Evolutionary conservation across 306 rosid genomes (phyloP).

Genomic region (Pterocarpus macrocarpus): DNA sequence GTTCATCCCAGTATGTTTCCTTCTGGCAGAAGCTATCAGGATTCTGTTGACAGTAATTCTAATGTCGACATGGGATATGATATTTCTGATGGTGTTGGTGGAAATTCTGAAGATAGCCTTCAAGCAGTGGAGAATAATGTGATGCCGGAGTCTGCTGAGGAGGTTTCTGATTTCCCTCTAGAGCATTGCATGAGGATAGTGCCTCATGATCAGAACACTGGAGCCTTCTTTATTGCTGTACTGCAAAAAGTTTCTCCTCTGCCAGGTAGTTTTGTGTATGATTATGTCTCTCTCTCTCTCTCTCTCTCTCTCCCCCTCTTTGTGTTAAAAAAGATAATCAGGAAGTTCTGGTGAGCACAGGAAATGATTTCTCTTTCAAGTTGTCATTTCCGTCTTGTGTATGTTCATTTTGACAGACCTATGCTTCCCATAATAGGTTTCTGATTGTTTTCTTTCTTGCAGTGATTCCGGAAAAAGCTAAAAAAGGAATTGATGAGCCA

Average conservation of each 20-base stretch:
- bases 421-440: constrained; percentile 36
- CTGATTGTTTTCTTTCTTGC: constrained; percentile 42
- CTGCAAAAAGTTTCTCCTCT: constrained; percentile 78
- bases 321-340: not conserved
- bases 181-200: constrained; percentile 90
- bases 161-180: constrained; percentile 76
- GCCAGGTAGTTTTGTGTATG: constrained; percentile 68
- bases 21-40: constrained; percentile 68
- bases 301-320: not conserved
- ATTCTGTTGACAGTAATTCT: constrained; percentile 43
- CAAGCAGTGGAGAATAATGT: constrained; percentile 51
- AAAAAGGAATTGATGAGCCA: constrained; percentile 38
- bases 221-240: constrained; percentile 97
- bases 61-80: constrained; percentile 54
- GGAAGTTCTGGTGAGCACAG: constrained; percentile 3
- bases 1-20: constrained; percentile 87
- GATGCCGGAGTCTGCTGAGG: constrained; percentile 56
- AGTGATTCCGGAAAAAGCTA: constrained; percentile 63
- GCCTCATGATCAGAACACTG: constrained; percentile 98
- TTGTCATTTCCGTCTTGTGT: constrained; percentile 10
- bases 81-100: constrained; percentile 50
- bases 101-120: constrained; percentile 55
- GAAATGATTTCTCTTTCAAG: not conserved
- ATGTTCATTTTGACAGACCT: constrained; percentile 23
- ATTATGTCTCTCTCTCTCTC: constrained; percentile 13